Evolutionary conservation across 164 flowering plant species (phyloP).

Genomic region (Euptelea pleiosperma): DNA sequence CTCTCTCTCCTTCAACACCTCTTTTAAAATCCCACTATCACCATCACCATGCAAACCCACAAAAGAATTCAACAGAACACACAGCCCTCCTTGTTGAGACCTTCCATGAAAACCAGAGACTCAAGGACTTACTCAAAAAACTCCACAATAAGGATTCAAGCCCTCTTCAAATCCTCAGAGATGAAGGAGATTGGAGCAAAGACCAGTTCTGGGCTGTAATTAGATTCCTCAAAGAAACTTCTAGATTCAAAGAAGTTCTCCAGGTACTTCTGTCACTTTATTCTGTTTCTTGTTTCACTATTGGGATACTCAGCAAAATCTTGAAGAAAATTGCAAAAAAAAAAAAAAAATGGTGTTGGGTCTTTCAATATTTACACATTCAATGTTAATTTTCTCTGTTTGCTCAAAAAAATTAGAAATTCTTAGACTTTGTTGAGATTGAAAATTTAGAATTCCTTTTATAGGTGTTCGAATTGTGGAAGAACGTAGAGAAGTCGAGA

Average conservation of each 20-base stretch:
- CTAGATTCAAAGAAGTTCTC: slow-evolving; percentile 29
- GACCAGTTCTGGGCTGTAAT: slow-evolving; percentile 54
- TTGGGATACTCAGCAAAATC: too few relatives aligned
- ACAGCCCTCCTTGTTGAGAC: slow-evolving; percentile 33
- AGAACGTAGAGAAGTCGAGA: slow-evolving; percentile 36
- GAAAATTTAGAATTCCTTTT: slow-evolving; percentile 2
- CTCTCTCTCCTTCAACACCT: background rate
- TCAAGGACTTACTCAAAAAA: slow-evolving; percentile 31
- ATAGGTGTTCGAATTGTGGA: slow-evolving; percentile 64
- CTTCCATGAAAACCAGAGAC: slow-evolving; percentile 31
- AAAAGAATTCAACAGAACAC: slow-evolving; percentile 16
- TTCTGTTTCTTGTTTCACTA: too few relatives aligned
- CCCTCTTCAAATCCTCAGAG: slow-evolving; percentile 37
- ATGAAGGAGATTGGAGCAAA: slow-evolving; percentile 58
- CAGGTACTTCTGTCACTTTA: too few relatives aligned
- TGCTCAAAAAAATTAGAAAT: too few relatives aligned
- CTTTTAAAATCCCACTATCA: slow-evolving; percentile 5
- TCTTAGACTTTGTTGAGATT: slow-evolving; percentile 1
- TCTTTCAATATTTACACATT: too few relatives aligned
- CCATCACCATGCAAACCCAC: slow-evolving; percentile 4
- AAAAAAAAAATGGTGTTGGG: background rate
- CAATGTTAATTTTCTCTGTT: too few relatives aligned
- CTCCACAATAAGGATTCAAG: slow-evolving; percentile 24
- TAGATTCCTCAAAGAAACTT: slow-evolving; percentile 35
- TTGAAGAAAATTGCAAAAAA: background rate